A percentile compares a stretch with the other conserved stretches of the same genome.
Evolutionary conservation across 73 alveolate genomes (phyloP).

Genomic region (Tetrahymena thermophila): DNA sequence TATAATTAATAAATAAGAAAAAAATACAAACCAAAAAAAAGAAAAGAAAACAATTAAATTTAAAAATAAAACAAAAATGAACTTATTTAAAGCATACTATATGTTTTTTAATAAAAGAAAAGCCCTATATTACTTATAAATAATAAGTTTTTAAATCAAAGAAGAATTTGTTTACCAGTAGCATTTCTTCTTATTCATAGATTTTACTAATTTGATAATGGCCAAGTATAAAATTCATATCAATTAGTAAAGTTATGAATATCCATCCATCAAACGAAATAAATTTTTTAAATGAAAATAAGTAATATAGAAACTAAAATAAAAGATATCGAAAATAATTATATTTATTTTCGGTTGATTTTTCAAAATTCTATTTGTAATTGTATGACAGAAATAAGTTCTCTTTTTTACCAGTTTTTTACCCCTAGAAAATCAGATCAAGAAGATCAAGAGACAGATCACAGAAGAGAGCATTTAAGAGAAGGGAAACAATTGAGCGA

Average conservation of each 20-base stretch:
- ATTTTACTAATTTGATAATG: background rate
- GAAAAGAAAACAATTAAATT: background rate
- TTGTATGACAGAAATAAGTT: background rate
- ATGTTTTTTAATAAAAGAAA: background rate
- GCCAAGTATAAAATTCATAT: background rate
- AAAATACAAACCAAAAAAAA: background rate
- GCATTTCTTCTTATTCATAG: background rate
- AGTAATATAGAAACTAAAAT: background rate
- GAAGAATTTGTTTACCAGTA: background rate
- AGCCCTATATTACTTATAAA: background rate
- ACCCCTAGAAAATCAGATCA: background rate
- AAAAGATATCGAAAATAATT: background rate
- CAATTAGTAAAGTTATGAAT: background rate
- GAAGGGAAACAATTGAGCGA: constrained; percentile 1
- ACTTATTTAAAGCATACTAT: background rate
- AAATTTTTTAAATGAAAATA: background rate
- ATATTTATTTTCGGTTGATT: background rate
- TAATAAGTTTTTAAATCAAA: background rate
- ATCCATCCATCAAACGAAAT: background rate
- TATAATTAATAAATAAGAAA: background rate
- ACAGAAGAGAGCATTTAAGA: background rate
- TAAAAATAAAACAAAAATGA: background rate
- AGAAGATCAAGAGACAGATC: background rate
- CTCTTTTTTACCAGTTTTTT: background rate
- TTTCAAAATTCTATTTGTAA: background rate